These are phyloP conservation scores for Diaporthe sp. DNA, from an alignment of 2,329 filamentous ascomycete species.

Conservation along the genomic window DNA sequence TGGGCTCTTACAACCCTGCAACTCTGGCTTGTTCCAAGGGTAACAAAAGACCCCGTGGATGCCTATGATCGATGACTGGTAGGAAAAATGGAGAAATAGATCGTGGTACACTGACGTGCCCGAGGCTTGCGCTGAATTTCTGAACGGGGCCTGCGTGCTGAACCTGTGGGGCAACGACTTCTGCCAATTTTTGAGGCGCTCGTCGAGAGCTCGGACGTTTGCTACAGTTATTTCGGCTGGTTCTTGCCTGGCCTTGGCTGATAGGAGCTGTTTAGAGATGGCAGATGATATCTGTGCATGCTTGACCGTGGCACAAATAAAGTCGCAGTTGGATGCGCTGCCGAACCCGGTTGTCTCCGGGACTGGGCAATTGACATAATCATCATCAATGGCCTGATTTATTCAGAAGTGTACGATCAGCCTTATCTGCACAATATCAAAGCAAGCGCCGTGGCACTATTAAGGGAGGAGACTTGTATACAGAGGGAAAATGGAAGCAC, in stretches of 20 bases:
- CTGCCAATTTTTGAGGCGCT: constrained; percentile 14
- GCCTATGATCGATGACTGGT: background rate
- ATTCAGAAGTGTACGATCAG: too few species aligned
- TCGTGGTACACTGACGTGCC: background rate
- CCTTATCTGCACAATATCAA: too few species aligned
- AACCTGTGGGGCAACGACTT: background rate
- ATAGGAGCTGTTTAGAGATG: constrained; percentile 34
- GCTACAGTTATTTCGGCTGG: constrained; percentile 12
- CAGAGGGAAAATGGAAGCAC: too few species aligned
- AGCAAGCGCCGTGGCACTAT: too few species aligned
- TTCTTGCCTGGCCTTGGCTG: constrained; percentile 24
- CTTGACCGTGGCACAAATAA: constrained; percentile 29
- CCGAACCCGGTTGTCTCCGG: background rate
- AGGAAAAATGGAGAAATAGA: constrained; percentile 8
- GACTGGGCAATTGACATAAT: constrained; percentile 40
- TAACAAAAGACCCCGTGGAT: constrained; percentile 18
- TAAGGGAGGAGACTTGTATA: too few species aligned
- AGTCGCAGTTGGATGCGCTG: constrained; percentile 27
- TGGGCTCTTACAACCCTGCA: constrained; percentile 24
- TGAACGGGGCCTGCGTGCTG: background rate
- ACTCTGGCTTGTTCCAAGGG: constrained; percentile 10
- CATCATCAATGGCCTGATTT: constrained; percentile 38
- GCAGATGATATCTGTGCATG: constrained; percentile 37
- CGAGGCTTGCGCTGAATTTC: background rate
- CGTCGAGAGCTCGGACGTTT: constrained; percentile 5